Percentiles rank a stretch among this genome's conserved stretches.
These are phyloP conservation scores for Strobilomyces echinocephalus DNA, from an alignment of 768 basidiomycete genomes.

Conservation along the genomic window DNA sequence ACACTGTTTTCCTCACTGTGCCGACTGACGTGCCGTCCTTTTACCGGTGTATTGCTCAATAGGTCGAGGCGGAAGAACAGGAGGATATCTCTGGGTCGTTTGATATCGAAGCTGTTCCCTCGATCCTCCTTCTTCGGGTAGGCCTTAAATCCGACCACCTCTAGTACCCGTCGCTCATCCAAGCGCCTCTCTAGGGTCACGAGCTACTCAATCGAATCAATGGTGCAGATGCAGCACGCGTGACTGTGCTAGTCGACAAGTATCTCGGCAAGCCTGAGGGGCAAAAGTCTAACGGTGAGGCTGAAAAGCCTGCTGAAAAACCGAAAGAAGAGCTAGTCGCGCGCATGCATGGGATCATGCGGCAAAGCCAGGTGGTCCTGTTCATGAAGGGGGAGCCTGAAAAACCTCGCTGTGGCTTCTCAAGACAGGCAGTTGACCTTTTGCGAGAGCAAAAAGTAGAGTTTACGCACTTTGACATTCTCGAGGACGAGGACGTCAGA, in stretches of 20 bases:
- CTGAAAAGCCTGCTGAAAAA: conserved; percentile 40
- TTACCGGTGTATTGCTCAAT: not conserved
- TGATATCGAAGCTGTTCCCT: conserved; percentile 84
- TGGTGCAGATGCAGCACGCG: conserved; percentile 70
- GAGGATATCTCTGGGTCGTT: conserved; percentile 89
- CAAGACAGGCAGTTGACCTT: conserved; percentile 65
- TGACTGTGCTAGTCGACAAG: conserved; percentile 58
- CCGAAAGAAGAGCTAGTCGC: conserved; percentile 60
- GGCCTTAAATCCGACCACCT: conserved; percentile 16
- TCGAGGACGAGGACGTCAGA: conserved; percentile 74
- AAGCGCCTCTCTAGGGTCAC: conserved; percentile 61
- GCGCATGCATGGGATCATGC: conserved; percentile 71
- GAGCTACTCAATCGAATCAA: conserved; percentile 71
- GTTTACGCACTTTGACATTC: conserved; percentile 80
- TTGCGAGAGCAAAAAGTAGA: conserved; percentile 58
- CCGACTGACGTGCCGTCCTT: not conserved
- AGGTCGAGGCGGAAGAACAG: conserved; percentile 83
- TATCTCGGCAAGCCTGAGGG: conserved; percentile 37
- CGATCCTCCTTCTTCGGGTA: conserved; percentile 78
- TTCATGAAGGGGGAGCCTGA: conserved; percentile 91
- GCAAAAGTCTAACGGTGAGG: conserved; percentile 1
- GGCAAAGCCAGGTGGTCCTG: conserved; percentile 68
- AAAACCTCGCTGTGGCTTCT: conserved; percentile 81
- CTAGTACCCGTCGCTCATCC: no score
- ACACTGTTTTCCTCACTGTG: not conserved